A percentile compares a stretch with the other conserved stretches of the same genome.
phyloP scores from a whole-genome alignment of 768 basidiomycete species.

The Suillus plorans region DNA sequence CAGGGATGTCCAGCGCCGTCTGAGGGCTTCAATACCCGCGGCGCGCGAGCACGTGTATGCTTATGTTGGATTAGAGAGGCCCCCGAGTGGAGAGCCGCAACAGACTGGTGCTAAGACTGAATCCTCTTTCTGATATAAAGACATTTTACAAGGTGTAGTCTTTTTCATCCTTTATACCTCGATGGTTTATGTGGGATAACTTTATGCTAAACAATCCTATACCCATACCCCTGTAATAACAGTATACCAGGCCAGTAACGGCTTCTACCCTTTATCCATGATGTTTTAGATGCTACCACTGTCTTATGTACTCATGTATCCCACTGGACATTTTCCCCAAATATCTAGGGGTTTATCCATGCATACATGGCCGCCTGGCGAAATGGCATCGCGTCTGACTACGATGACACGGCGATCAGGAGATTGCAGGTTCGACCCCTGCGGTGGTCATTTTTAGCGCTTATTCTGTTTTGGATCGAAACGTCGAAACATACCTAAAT shows the following conservation, averaged over 20 bases:
- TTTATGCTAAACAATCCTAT: background rate
- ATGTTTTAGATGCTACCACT: background rate
- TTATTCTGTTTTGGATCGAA: background rate
- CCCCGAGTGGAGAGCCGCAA: background rate
- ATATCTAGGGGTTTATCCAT: too few relatives aligned
- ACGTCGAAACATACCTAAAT: background rate
- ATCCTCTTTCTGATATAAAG: background rate
- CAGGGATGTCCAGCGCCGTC: conserved; percentile 28
- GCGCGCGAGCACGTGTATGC: conserved; percentile 28
- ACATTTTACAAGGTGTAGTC: background rate
- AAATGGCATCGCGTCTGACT: conserved; percentile 95
- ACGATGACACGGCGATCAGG: conserved; percentile 45
- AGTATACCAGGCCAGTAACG: background rate
- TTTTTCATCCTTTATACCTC: background rate
- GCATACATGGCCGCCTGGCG: conserved; percentile 69
- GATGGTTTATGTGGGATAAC: background rate
- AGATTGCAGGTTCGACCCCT: conserved; percentile 44
- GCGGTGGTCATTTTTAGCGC: conserved; percentile 31
- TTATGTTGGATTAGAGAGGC: conserved; percentile 25
- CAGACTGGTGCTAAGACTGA: background rate
- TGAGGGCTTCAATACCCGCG: conserved; percentile 25
- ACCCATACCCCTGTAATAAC: background rate
- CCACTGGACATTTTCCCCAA: too few relatives aligned
- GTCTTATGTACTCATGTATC: background rate
- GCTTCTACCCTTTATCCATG: background rate